A percentile compares a stretch with the other conserved stretches of the same genome.
Evolutionary conservation across 1,284 basidiomycete genomes (phyloP).

Genomic region (Apiotrichum porosum): DNA sequence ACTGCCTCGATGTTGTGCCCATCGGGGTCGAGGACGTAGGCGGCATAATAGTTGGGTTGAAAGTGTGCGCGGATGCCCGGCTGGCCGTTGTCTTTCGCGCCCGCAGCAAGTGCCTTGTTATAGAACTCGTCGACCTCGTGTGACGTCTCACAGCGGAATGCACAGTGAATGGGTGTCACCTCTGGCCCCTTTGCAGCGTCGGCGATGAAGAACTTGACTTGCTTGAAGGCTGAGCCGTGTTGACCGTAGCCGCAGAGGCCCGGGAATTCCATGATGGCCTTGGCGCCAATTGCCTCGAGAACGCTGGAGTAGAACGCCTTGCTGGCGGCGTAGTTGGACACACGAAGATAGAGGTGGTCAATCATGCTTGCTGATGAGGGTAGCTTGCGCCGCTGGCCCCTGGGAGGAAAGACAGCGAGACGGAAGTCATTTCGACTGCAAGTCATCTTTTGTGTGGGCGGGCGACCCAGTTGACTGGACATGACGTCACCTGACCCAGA

Average conservation of each 20-base stretch:
- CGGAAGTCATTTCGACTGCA: too few relatives aligned
- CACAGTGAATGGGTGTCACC: constrained; percentile 5
- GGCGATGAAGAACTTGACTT: constrained; percentile 13
- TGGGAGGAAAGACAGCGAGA: background rate
- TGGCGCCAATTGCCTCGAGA: constrained; percentile 7
- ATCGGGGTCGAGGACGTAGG: constrained; percentile 13
- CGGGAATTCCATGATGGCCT: constrained; percentile 6
- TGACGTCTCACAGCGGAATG: background rate
- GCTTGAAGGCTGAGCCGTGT: background rate
- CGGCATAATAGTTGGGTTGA: constrained; percentile 17
- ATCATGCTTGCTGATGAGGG: constrained; percentile 1
- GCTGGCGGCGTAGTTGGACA: constrained; percentile 8
- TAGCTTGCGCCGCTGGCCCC: background rate
- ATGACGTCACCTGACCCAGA: too few relatives aligned
- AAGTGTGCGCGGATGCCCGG: constrained; percentile 11
- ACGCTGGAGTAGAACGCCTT: constrained; percentile 12
- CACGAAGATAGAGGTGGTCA: constrained; percentile 13
- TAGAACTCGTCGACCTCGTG: constrained; percentile 10
- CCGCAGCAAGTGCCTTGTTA: constrained; percentile 11
- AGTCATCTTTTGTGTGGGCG: too few relatives aligned
- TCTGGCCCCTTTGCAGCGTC: background rate
- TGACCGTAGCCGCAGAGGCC: constrained; percentile 9
- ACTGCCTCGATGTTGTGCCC: constrained; percentile 18
- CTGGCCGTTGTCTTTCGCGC: constrained; percentile 11
- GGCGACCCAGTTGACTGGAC: background rate